Conservation (phyloP, 2,329 filamentous ascomycete species). For the Calonectria henricotiae region DNA sequence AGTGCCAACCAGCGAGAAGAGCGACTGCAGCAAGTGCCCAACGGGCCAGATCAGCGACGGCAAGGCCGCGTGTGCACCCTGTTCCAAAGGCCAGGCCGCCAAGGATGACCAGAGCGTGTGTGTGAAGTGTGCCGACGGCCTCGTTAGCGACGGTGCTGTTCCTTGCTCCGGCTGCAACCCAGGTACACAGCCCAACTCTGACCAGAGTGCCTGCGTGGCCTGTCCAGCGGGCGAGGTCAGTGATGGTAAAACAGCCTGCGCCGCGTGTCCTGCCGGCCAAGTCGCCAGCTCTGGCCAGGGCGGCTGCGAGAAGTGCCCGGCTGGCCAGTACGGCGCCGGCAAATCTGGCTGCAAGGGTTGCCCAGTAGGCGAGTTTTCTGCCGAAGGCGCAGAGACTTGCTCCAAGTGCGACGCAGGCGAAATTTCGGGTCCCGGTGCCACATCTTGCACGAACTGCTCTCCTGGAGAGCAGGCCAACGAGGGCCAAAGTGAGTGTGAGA, state of each 20-base stretch:
- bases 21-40: background rate
- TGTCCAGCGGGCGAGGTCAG: background rate
- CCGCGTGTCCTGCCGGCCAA: background rate
- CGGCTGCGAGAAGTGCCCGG: background rate
- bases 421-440: background rate
- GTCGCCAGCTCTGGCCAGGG: background rate
- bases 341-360: background rate
- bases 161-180: background rate
- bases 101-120: background rate
- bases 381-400: background rate
- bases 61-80: background rate
- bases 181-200: background rate
- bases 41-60: background rate
- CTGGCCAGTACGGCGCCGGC: background rate
- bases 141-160: background rate
- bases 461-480: background rate
- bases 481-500: background rate
- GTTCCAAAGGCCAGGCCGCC: background rate
- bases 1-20: background rate
- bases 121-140: background rate
- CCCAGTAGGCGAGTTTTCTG: background rate
- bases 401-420: background rate
- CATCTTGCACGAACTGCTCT: background rate
- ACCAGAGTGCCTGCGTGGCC: background rate
- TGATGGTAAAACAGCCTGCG: background rate